These are phyloP conservation scores for Oehlia diaphana DNA, from an alignment of 192 early-diverging fungal genomes.

Conservation along the genomic window DNA sequence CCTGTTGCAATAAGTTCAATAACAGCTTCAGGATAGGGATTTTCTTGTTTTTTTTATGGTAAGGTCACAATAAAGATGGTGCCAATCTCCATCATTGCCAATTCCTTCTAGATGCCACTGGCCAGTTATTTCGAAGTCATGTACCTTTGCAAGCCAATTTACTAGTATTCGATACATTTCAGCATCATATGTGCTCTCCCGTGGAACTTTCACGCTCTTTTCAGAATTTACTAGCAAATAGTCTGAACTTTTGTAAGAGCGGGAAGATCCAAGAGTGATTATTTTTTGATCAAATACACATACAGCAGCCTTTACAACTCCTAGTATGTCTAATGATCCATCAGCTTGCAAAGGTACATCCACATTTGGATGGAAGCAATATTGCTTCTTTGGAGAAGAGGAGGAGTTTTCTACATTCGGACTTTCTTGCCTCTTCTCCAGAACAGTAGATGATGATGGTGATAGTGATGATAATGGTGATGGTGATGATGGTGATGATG, in stretches of 20 bases:
- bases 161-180: slow-evolving; percentile 17
- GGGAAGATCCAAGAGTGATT: too few species aligned
- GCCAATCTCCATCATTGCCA: background rate
- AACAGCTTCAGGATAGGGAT: slow-evolving; percentile 7
- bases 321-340: slow-evolving; percentile 17
- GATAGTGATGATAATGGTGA: background rate
- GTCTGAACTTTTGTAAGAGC: too few species aligned
- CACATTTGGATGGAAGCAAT: background rate
- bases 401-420: background rate
- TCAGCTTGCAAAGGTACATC: slow-evolving; percentile 3
- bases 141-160: slow-evolving; percentile 19
- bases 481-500: background rate
- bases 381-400: background rate
- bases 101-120: slow-evolving; percentile 4
- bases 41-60: background rate
- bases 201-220: background rate
- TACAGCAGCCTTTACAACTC: slow-evolving; percentile 3
- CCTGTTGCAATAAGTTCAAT: background rate
- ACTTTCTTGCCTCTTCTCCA: background rate
- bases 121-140: slow-evolving; percentile 6
- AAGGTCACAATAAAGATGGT: background rate
- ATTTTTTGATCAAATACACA: too few species aligned
- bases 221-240: background rate
- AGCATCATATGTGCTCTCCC: slow-evolving; percentile 29
- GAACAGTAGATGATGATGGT: too few species aligned